Conservation (phyloP, 2,329 filamentous ascomycete species). For the Lasiodiplodia theobromae region DNA sequence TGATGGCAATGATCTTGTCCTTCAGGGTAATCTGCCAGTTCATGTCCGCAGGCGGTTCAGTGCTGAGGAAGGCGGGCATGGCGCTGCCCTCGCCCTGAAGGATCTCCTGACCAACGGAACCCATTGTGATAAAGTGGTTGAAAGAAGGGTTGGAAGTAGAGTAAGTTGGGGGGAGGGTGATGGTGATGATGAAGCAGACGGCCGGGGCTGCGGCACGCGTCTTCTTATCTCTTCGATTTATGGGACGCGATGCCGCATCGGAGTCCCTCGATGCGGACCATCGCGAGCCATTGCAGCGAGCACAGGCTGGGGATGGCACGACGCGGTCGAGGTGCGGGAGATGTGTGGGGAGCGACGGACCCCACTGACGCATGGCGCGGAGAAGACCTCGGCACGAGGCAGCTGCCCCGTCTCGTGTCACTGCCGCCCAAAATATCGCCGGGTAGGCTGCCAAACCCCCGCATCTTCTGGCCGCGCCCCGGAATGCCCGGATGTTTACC, state of each 20-base stretch:
- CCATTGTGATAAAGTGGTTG: background rate
- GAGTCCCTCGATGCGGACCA: constrained; percentile 1
- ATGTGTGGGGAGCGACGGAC: background rate
- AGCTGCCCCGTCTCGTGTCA: constrained; percentile 5
- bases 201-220: background rate
- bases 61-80: constrained; percentile 48
- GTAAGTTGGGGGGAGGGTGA: background rate
- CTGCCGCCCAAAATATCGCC: background rate
- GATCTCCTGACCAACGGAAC: constrained; percentile 9
- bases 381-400: constrained; percentile 12
- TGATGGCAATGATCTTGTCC: constrained; percentile 52
- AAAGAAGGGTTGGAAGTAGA: background rate
- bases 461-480: background rate
- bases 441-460: background rate
- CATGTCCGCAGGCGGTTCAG: constrained; percentile 52
- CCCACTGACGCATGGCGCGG: background rate
- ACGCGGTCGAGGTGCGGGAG: background rate
- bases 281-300: background rate
- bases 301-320: background rate
- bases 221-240: background rate
- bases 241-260: background rate
- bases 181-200: background rate
- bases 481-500: background rate
- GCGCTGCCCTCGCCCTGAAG: constrained; percentile 30
- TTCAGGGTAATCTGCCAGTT: constrained; percentile 55